phyloP scores from a whole-genome alignment of 768 basidiomycete genomes.

The Glaciozyma antarctica region DNA sequence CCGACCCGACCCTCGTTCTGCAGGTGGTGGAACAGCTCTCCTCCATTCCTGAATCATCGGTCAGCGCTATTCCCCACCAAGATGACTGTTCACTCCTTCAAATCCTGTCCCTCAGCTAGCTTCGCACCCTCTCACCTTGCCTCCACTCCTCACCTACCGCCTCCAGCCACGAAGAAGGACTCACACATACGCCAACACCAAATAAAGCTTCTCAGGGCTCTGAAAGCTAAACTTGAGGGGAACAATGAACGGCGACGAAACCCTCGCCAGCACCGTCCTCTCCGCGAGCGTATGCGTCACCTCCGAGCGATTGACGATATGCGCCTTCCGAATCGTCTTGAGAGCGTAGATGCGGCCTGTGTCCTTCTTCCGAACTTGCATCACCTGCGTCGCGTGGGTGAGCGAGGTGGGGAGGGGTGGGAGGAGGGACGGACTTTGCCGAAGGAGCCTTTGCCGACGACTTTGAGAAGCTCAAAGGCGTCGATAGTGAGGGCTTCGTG shows the following conservation, averaged over 20 bases:
- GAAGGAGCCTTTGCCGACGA: constrained; percentile 94
- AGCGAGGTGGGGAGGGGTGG: background rate
- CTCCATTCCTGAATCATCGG: constrained; percentile 53
- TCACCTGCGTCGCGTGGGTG: constrained; percentile 51
- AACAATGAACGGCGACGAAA: constrained; percentile 93
- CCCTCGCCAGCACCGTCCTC: constrained; percentile 83
- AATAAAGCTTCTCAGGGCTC: constrained; percentile 86
- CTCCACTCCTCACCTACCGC: constrained; percentile 65
- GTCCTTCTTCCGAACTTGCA: constrained; percentile 97
- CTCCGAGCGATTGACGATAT: constrained; percentile 88
- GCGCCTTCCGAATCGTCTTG: constrained; percentile 93
- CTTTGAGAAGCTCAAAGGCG: constrained; percentile 88
- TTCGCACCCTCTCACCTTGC: no score
- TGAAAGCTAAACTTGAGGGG: constrained; percentile 98
- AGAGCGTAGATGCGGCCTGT: constrained; percentile 91
- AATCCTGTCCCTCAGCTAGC: no score
- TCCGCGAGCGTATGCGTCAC: constrained; percentile 97
- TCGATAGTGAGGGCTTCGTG: constrained; percentile 62
- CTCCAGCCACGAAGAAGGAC: no score
- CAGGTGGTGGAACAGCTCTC: constrained; percentile 93
- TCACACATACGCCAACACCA: constrained; percentile 59
- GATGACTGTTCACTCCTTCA: no score
- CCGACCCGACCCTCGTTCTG: constrained; percentile 89
- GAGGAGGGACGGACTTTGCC: constrained; percentile 57
- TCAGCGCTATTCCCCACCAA: no score